Conservation (phyloP, 2,329 filamentous ascomycete genomes). For the Phialemoniopsis sp. region DNA sequence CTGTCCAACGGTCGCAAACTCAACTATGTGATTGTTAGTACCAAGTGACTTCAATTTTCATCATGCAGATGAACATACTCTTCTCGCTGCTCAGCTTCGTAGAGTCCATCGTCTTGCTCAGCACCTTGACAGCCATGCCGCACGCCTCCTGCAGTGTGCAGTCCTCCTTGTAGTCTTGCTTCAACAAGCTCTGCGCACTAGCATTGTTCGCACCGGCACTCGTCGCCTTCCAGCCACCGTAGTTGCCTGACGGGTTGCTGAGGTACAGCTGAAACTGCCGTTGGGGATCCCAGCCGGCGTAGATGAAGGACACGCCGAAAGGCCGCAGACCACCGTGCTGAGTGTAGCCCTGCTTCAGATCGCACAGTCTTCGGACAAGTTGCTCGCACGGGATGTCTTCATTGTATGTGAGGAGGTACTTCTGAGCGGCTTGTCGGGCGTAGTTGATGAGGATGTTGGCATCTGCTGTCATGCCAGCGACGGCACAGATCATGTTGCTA, state of each 20-base stretch:
- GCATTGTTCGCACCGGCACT: slow-evolving; percentile 98
- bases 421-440: slow-evolving; percentile 92
- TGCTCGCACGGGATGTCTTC: slow-evolving; percentile 99
- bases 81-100: slow-evolving; percentile 99
- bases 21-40: slow-evolving; percentile 67
- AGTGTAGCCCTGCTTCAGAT: slow-evolving; percentile 98
- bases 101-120: slow-evolving; percentile 99
- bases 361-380: slow-evolving; percentile 91
- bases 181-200: slow-evolving; percentile 91
- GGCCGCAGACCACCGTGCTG: slow-evolving; percentile 97
- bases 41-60: neutral
- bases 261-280: slow-evolving; percentile 98
- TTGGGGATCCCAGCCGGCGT: slow-evolving; percentile 94
- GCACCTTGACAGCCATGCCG: slow-evolving; percentile 93
- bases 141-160: slow-evolving; percentile 95
- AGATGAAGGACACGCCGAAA: slow-evolving; percentile 99
- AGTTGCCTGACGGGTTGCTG: slow-evolving; percentile 98
- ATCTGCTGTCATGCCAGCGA: slow-evolving; percentile 98
- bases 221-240: slow-evolving; percentile 98
- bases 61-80: slow-evolving; percentile 56
- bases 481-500: slow-evolving; percentile 99
- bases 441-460: slow-evolving; percentile 99
- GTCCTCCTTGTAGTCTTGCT: slow-evolving; percentile 99
- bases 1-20: slow-evolving; percentile 96
- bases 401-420: slow-evolving; percentile 98